These are phyloP conservation scores for Metarhizium rileyi DNA, from an alignment of 2,329 filamentous ascomycete genomes.

Conservation along the genomic window DNA sequence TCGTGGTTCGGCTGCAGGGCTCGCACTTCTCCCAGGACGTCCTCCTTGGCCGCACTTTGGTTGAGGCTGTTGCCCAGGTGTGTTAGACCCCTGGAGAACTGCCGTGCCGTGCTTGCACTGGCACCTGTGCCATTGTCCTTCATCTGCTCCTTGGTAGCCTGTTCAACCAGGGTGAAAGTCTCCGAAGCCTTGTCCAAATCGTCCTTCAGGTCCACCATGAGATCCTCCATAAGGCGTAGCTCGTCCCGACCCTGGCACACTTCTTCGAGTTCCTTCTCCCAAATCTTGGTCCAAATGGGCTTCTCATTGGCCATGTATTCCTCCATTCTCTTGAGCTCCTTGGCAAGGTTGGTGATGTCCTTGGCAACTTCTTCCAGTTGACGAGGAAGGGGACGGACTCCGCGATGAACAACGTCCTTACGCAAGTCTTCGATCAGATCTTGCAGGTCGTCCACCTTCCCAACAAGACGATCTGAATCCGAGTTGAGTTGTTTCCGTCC, in stretches of 20 bases:
- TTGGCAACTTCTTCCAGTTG: slow-evolving; percentile 85
- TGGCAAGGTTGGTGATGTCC: slow-evolving; percentile 70
- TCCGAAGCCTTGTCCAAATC: slow-evolving; percentile 91
- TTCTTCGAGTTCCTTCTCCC: slow-evolving; percentile 93
- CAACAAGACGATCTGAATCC: slow-evolving; percentile 85
- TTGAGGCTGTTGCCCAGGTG: slow-evolving; percentile 50
- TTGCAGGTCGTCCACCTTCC: slow-evolving; percentile 91
- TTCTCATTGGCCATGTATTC: slow-evolving; percentile 88
- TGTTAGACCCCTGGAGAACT: slow-evolving; percentile 44
- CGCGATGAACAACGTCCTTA: slow-evolving; percentile 90
- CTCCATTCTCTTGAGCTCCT: slow-evolving; percentile 89
- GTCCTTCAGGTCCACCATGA: slow-evolving; percentile 84
- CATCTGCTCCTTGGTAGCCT: slow-evolving; percentile 97
- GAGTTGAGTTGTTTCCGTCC: slow-evolving; percentile 80
- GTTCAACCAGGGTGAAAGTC: slow-evolving; percentile 90
- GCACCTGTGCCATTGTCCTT: slow-evolving; percentile 54
- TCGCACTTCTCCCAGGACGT: slow-evolving; percentile 83
- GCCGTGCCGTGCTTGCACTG: slow-evolving; percentile 41
- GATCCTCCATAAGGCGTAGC: slow-evolving; percentile 90
- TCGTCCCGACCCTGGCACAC: slow-evolving; percentile 94
- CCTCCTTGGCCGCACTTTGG: slow-evolving; percentile 77
- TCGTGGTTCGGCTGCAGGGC: slow-evolving; percentile 93
- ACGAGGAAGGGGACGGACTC: slow-evolving; percentile 80
- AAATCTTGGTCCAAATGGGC: slow-evolving; percentile 97
- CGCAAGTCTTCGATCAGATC: slow-evolving; percentile 93